A percentile compares a stretch with the other conserved stretches of the same genome.
Evolutionary conservation across 306 rosid species (phyloP).

Genomic region (Citrullus amarus): DNA sequence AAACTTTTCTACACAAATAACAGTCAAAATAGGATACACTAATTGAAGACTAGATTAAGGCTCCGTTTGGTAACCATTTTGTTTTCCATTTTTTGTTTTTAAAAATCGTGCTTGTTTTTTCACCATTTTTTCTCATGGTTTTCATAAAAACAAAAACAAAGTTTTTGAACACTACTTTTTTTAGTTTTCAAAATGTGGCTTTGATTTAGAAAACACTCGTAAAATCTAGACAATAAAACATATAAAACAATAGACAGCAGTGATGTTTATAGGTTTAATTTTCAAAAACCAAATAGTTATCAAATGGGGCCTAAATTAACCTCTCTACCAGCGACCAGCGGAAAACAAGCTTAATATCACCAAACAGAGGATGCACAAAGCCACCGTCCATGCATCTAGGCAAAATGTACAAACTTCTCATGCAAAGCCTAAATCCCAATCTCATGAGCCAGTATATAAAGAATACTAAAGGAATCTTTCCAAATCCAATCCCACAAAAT

Average conservation of each 20-base stretch:
- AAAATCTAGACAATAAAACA: no score
- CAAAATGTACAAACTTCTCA: not conserved
- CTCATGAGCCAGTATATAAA: not conserved
- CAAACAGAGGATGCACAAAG: not conserved
- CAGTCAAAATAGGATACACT: not conserved
- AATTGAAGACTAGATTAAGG: not conserved
- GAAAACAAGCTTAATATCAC: not conserved
- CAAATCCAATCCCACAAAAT: not conserved
- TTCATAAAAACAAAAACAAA: no score
- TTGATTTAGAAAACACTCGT: no score
- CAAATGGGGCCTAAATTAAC: not conserved
- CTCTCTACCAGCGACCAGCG: not conserved
- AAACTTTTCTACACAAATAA: not conserved
- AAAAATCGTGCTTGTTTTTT: no score
- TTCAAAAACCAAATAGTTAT: no score
- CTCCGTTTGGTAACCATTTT: no score
- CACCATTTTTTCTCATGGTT: no score
- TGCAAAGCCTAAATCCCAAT: not conserved
- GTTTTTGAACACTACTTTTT: no score
- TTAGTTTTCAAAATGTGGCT: no score
- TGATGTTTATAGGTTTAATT: no score
- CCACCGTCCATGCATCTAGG: not conserved
- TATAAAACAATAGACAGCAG: no score
- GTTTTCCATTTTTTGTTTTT: no score
- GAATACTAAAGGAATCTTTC: not conserved